These are phyloP conservation scores for Xylaria castorea DNA, from an alignment of 495 filamentous ascomycete genomes.

Conservation along the genomic window DNA sequence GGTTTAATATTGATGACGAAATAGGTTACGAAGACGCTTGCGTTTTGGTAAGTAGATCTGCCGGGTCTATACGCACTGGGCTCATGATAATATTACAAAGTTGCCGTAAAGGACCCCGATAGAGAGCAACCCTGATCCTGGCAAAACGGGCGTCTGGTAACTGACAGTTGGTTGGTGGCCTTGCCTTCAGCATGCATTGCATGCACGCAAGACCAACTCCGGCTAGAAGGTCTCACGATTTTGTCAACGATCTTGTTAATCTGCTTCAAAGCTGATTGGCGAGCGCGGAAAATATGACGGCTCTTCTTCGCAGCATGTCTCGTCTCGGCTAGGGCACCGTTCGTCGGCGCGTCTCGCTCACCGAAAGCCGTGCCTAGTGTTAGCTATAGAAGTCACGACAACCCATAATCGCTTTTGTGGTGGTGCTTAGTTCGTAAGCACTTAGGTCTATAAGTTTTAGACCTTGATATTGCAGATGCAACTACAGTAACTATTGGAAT, in stretches of 20 bases:
- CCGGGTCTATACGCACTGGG: neutral
- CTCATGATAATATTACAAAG: neutral
- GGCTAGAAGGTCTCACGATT: neutral
- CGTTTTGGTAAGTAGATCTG: constrained; percentile 2
- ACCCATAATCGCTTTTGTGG: neutral
- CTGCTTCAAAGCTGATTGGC: neutral
- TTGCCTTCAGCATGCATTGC: neutral
- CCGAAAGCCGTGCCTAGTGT: constrained; percentile 14
- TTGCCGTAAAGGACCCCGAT: neutral
- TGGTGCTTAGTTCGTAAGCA: neutral
- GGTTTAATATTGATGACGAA: constrained; percentile 21
- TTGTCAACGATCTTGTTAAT: neutral
- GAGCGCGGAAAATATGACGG: constrained; percentile 8
- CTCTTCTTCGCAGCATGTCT: constrained; percentile 5
- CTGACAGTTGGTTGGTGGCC: constrained; percentile 8
- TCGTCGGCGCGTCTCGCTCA: constrained; percentile 21
- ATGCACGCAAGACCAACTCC: neutral
- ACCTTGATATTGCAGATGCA: neutral
- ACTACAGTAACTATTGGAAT: neutral
- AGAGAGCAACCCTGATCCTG: neutral
- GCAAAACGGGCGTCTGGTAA: neutral
- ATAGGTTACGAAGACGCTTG: constrained; percentile 17
- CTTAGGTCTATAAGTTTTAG: neutral
- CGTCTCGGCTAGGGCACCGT: constrained; percentile 21
- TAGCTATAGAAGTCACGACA: neutral